These are phyloP conservation scores for Colletotrichum karsti DNA, from an alignment of 2,329 filamentous ascomycete species.

Conservation along the genomic window DNA sequence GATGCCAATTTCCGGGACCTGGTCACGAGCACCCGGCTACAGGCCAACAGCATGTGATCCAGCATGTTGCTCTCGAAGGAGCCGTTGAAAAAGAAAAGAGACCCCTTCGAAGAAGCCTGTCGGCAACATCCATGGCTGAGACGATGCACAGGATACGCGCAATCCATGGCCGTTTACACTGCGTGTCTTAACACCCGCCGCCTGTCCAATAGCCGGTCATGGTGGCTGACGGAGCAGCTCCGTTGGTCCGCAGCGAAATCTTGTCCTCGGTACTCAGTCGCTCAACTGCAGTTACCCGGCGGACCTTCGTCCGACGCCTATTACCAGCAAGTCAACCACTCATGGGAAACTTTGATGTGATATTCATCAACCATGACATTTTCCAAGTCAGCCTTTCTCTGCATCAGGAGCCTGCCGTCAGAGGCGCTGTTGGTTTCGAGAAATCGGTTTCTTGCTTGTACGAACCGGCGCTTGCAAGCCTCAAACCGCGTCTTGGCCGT, in stretches of 20 bases:
- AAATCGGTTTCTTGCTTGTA: conserved; percentile 3
- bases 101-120: background rate
- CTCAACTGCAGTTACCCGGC: too few species aligned
- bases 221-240: background rate
- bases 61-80: background rate
- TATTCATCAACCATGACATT: conserved; percentile 1
- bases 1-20: background rate
- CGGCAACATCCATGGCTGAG: background rate
- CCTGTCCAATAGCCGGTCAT: background rate
- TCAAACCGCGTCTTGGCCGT: background rate
- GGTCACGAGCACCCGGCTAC: background rate
- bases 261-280: background rate
- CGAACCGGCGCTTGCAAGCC: conserved; percentile 3
- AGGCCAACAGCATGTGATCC: background rate
- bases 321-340: background rate
- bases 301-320: background rate
- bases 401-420: background rate
- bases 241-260: background rate
- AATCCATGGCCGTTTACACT: background rate
- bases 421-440: background rate
- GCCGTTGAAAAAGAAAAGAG: background rate
- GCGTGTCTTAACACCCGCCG: background rate
- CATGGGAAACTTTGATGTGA: background rate
- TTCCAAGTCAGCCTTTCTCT: conserved; percentile 16
- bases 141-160: background rate